phyloP scores from a whole-genome alignment of 2,329 filamentous ascomycete genomes.

The Aspergillus terreus region DNA sequence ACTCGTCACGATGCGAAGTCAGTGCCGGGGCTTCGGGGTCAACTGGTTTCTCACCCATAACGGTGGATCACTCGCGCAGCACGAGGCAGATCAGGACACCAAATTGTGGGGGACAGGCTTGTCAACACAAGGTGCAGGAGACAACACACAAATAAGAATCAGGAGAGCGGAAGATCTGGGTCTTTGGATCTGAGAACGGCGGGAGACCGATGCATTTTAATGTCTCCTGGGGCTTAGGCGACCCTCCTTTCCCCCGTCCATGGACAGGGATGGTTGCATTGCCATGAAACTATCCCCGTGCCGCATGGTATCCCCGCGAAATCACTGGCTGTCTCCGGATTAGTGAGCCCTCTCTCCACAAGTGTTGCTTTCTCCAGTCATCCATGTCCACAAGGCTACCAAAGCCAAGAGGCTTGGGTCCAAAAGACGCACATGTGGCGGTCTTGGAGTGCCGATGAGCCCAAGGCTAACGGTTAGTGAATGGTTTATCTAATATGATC shows the following conservation, averaged over 20 bases:
- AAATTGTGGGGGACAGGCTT: not conserved
- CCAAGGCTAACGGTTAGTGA: not conserved
- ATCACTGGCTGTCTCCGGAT: slow-evolving; percentile 1
- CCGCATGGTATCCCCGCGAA: not conserved
- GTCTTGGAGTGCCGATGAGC: not conserved
- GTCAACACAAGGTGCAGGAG: not conserved
- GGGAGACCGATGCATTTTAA: slow-evolving; percentile 4
- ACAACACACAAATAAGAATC: slow-evolving; percentile 8
- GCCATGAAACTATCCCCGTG: not conserved
- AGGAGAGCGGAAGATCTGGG: slow-evolving; percentile 2
- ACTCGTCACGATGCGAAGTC: slow-evolving; percentile 2
- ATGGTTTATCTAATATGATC: not conserved
- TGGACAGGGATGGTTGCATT: not conserved
- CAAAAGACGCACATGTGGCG: slow-evolving; percentile 3
- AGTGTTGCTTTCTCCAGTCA: not conserved
- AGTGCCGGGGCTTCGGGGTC: slow-evolving; percentile 8
- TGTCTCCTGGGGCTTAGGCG: not conserved
- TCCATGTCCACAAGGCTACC: not conserved
- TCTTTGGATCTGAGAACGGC: not conserved
- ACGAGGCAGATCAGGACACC: slow-evolving; percentile 2
- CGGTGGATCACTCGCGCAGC: not conserved
- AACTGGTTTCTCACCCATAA: slow-evolving; percentile 9
- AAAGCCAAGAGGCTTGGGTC: slow-evolving; percentile 9
- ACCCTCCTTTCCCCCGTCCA: not conserved
- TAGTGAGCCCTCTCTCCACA: not conserved